These are phyloP conservation scores for Dichotomocladium elegans DNA, from an alignment of 371 early-diverging fungal genomes.

Conservation along the genomic window DNA sequence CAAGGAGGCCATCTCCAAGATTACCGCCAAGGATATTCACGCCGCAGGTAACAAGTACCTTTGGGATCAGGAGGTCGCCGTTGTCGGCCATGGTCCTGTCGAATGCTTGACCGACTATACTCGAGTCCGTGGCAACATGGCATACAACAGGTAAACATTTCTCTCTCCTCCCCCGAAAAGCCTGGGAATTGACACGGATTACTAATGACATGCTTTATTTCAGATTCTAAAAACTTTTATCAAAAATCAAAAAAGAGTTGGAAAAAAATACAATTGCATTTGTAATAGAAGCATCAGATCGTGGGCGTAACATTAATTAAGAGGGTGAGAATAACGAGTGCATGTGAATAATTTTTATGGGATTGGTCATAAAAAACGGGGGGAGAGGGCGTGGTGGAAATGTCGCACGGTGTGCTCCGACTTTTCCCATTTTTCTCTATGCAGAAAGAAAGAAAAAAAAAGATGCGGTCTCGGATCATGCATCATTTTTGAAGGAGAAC, in stretches of 20 bases:
- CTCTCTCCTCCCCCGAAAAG: not conserved
- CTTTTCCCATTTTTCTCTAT: too few species aligned
- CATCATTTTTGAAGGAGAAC: too few species aligned
- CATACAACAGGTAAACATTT: slow-evolving; percentile 57
- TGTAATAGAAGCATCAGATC: not conserved
- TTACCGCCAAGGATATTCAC: slow-evolving; percentile 78
- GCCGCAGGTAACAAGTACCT: slow-evolving; percentile 79
- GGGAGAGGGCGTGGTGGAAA: too few species aligned
- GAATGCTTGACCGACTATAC: slow-evolving; percentile 85
- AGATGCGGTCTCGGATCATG: too few species aligned
- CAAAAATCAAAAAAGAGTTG: too few species aligned
- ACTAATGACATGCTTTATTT: not conserved
- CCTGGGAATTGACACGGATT: not conserved
- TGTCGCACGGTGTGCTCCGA: too few species aligned
- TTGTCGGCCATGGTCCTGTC: slow-evolving; percentile 32
- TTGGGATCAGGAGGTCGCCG: slow-evolving; percentile 67
- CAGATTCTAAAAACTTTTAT: not conserved
- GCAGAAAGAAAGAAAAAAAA: too few species aligned
- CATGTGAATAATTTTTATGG: too few species aligned
- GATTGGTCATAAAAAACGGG: too few species aligned
- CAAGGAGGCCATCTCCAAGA: slow-evolving; percentile 75
- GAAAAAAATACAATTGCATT: not conserved
- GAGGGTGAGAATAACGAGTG: too few species aligned
- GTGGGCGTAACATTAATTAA: too few species aligned
- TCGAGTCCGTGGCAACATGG: slow-evolving; percentile 75